Percentiles rank a stretch among this genome's conserved stretches.
phyloP scores from a whole-genome alignment of 2,329 filamentous ascomycete genomes.

The Talaromyces funiculosus region DNA sequence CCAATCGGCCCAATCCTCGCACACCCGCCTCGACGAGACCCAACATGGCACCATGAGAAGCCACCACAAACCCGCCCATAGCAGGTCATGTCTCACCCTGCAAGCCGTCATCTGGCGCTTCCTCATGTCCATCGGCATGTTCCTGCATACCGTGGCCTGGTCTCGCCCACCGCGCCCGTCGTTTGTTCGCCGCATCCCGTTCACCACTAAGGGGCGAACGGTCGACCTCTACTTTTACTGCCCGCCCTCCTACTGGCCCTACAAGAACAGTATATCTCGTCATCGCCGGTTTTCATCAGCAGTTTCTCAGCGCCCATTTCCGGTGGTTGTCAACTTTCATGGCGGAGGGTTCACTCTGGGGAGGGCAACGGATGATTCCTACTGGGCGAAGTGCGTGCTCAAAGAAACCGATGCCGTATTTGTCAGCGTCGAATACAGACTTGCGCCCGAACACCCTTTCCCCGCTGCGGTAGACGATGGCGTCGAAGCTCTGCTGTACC shows the following conservation, averaged over 20 bases:
- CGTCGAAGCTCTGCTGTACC: constrained; percentile 55
- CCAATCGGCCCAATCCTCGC: background rate
- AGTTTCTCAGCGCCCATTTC: constrained; percentile 38
- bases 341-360: constrained; percentile 60
- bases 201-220: constrained; percentile 42
- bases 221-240: constrained; percentile 58
- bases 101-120: constrained; percentile 63
- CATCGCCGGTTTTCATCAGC: background rate
- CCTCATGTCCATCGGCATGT: constrained; percentile 65
- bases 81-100: constrained; percentile 49
- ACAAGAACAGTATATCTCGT: background rate
- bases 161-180: constrained; percentile 56
- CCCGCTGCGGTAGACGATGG: constrained; percentile 60
- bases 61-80: constrained; percentile 35
- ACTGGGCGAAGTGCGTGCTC: constrained; percentile 55
- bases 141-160: constrained; percentile 57
- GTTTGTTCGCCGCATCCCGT: constrained; percentile 54
- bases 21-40: background rate
- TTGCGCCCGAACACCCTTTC: constrained; percentile 57
- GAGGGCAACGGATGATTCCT: constrained; percentile 54
- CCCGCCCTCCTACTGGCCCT: constrained; percentile 38
- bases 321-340: constrained; percentile 59
- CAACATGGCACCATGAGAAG: background rate
- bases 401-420: constrained; percentile 53
- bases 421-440: constrained; percentile 57